phyloP scores from a whole-genome alignment of 345 rosid species.

The Corchorus olitorius region DNA sequence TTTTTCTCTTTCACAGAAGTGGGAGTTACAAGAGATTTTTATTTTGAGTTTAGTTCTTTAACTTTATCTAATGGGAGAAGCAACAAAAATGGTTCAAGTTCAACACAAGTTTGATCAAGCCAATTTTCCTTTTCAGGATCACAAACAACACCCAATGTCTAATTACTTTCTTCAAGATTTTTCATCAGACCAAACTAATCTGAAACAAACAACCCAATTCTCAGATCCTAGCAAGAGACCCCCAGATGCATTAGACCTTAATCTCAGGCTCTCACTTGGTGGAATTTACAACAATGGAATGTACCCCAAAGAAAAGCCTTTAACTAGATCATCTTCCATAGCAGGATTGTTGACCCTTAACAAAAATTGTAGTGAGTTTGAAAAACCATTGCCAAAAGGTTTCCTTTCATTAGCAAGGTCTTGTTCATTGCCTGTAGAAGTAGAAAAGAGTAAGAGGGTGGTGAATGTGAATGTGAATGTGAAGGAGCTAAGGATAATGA shows the following conservation, averaged over 20 bases:
- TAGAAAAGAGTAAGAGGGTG: conserved; percentile 15
- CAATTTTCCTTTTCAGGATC: background rate
- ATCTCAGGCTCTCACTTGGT: conserved; percentile 19
- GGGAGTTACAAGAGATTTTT: background rate
- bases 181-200: background rate
- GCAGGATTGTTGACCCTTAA: conserved; percentile 8
- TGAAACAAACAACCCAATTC: conserved; percentile 6
- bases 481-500: conserved; percentile 20
- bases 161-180: background rate
- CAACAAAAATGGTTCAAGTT: background rate
- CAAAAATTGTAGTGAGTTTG: background rate
- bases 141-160: background rate
- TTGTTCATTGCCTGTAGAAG: conserved; percentile 26
- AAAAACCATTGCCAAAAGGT: background rate
- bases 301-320: background rate
- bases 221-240: too few species aligned
- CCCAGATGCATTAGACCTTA: background rate
- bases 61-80: conserved; percentile 14
- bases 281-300: conserved; percentile 1
- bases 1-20: background rate
- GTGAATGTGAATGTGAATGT: background rate
- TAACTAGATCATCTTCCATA: conserved; percentile 17
- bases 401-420: conserved; percentile 26
- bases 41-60: background rate
- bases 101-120: background rate